phyloP scores from a whole-genome alignment of 106 monocot genomes.

The Amphibolis antarctica region DNA sequence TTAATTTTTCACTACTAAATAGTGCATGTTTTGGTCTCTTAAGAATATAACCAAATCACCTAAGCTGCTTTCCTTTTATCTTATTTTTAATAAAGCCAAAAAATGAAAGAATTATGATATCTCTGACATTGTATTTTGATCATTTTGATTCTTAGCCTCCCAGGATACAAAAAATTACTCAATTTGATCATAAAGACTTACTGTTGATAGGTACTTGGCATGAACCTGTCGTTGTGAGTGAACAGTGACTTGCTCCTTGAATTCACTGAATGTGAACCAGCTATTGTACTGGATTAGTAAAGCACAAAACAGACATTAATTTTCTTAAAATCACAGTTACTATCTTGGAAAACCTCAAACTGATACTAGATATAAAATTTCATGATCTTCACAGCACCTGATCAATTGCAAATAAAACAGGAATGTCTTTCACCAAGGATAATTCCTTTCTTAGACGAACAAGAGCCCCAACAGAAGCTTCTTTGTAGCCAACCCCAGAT shows the following conservation, averaged over 20 bases:
- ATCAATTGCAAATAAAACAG: constrained; percentile 94
- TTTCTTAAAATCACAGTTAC: neutral
- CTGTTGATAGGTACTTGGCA: constrained; percentile 74
- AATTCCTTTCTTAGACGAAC: constrained; percentile 87
- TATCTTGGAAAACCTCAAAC: neutral
- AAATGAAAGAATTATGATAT: too few species aligned
- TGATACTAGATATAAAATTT: neutral
- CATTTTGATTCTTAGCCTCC: too few species aligned
- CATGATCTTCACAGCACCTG: constrained; percentile 33
- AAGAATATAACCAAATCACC: too few species aligned
- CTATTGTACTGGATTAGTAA: constrained; percentile 65
- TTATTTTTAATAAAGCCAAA: too few species aligned
- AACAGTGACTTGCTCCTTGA: constrained; percentile 63
- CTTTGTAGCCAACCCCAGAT: constrained; percentile 64
- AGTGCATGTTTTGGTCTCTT: too few species aligned
- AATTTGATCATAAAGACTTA: constrained; percentile 8
- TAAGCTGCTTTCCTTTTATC: too few species aligned
- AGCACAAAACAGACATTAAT: constrained; percentile 4
- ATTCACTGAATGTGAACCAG: constrained; percentile 98
- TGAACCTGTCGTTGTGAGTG: constrained; percentile 72
- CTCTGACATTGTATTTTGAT: too few species aligned
- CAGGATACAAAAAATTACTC: too few species aligned
- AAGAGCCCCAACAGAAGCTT: constrained; percentile 71
- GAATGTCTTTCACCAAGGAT: constrained; percentile 79
- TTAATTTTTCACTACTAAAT: too few species aligned